Percentiles rank a stretch among this genome's conserved stretches.
These are phyloP conservation scores for Solanum aculeatissimum DNA, from an alignment of 305 asterid species.

Conservation along the genomic window DNA sequence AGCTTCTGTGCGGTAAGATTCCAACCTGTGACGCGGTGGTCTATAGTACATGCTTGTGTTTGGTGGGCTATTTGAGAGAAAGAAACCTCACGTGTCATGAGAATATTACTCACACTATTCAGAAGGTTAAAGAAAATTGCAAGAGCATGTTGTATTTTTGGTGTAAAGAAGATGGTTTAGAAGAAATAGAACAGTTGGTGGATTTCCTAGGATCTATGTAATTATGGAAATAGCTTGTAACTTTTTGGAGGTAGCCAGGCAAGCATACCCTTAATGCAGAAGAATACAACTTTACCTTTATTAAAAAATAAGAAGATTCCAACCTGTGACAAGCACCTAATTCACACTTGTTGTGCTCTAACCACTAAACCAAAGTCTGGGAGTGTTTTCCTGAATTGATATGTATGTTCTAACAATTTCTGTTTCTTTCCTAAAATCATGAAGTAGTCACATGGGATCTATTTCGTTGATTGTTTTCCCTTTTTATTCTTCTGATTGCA, in stretches of 20 bases:
- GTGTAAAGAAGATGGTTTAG: neutral
- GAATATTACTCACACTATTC: neutral
- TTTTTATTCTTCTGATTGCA: slow-evolving; percentile 13
- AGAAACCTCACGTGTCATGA: neutral
- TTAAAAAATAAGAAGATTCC: neutral
- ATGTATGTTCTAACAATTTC: neutral
- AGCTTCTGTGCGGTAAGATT: neutral
- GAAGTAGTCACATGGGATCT: neutral
- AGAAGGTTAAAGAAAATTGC: neutral
- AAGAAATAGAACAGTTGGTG: neutral
- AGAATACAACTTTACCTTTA: neutral
- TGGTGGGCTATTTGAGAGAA: neutral
- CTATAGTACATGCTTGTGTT: neutral
- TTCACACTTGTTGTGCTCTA: neutral
- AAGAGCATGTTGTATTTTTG: neutral
- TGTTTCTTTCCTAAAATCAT: neutral
- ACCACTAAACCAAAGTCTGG: neutral
- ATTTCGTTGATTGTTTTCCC: neutral
- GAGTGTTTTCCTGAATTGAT: neutral
- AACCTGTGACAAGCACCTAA: neutral
- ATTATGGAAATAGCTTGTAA: neutral
- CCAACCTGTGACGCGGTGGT: neutral
- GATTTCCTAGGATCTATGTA: neutral
- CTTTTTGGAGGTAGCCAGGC: neutral
- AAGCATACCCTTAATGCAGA: neutral